Evolutionary conservation across 2,329 filamentous ascomycete species (phyloP), one percentile per base, ranked within the genome.

Genomic region (Nemania serpens): DNA sequence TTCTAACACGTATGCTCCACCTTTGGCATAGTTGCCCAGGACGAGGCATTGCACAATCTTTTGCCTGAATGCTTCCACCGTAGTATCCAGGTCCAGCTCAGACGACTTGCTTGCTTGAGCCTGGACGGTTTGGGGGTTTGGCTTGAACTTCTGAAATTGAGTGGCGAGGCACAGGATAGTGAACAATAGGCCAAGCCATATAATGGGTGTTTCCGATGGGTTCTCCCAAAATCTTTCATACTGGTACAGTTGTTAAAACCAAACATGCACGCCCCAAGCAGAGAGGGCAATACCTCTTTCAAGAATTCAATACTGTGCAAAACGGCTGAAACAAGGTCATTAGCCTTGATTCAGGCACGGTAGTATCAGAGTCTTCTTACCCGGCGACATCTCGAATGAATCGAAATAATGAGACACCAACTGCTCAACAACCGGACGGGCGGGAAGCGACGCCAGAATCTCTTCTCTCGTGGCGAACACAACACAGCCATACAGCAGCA

Each of bases 1-100:
- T 48, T 78, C 75, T 1, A 78, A 49, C 0, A 78, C 78, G 41
- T 79, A 75, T 0, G 73, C 70, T 1, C 79, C 79, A 0, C 76
- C 75, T 9, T 73, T 77, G 5, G 77, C 77, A 52, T 80, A 82
- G 15, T 74, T 65, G 3, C 73, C 76, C 2, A 76, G 42, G 1
- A 69, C 54, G 0, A 79, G 68, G 22, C 77, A 79, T 41, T 79
- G 75, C 1, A 72, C 71, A 0, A 66, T 69, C 47, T 70, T 73
- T 17, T 72, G 67, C 5, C 69, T 70, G 60, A 69, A 72, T 0
- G 59, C 42, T 11, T 46, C 59, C 5, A 66, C 42, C 12, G 51
- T 48, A 5, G 36, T 43, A 18, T 57, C 42, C 11, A 45, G 18
- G 18, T 18, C 42, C 42, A 25, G 13, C 20, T 4, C n/a, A 1